Percentiles rank a stretch among this genome's conserved stretches.
Evolutionary conservation across 108 stramenopile species (phyloP).

Genomic region (Nannochloropsis gaditana): DNA sequence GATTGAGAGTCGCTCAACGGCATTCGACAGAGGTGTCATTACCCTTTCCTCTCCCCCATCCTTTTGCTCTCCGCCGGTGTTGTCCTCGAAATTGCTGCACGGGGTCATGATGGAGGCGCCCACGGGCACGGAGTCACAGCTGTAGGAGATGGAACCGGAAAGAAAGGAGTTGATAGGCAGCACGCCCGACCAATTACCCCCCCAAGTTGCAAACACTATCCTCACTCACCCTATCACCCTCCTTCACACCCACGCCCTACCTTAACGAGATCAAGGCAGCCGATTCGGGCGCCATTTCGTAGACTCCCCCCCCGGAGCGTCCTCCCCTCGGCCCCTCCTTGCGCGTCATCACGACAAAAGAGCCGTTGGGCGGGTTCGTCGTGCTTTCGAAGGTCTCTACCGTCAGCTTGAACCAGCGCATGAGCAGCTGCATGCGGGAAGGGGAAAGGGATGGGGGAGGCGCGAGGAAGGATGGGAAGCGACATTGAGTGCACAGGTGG

Average conservation of each 20-base stretch:
- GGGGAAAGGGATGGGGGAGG: background rate
- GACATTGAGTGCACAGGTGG: background rate
- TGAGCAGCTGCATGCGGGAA: conserved; percentile 42
- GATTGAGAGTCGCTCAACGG: background rate
- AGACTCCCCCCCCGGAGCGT: background rate
- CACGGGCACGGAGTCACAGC: background rate
- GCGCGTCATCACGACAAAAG: conserved; percentile 52
- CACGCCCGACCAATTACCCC: too few relatives aligned
- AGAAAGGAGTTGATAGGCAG: too few relatives aligned
- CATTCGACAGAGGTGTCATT: background rate
- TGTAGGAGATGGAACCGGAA: background rate
- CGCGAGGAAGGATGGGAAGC: background rate
- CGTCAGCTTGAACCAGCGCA: conserved; percentile 45
- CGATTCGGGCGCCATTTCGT: background rate
- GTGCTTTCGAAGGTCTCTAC: conserved; percentile 32
- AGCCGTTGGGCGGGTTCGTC: conserved; percentile 51
- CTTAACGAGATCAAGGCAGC: conserved; percentile 1
- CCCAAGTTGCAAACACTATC: background rate
- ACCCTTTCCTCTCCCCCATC: background rate
- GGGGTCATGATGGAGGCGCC: background rate
- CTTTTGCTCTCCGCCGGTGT: background rate
- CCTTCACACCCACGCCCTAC: background rate
- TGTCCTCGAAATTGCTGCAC: background rate
- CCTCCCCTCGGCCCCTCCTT: conserved; percentile 12
- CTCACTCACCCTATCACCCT: background rate